Conservation (phyloP, 2,329 filamentous ascomycete species). For the Herpotrichia juniperi region DNA sequence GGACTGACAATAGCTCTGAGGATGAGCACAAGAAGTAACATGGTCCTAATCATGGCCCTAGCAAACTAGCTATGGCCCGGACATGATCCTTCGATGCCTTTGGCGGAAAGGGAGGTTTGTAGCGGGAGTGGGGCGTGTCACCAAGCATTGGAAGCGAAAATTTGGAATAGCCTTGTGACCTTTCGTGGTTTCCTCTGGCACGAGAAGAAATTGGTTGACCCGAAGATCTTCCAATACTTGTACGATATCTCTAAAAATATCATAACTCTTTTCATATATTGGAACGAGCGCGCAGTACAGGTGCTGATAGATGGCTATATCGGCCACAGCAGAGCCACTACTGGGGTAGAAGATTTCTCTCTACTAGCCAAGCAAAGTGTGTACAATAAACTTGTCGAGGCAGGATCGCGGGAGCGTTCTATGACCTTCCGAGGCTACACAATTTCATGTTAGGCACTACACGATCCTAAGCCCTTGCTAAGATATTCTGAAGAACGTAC, state of each 20-base stretch:
- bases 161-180: conserved; percentile 24
- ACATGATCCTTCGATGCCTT: too few relatives aligned
- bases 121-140: too few relatives aligned
- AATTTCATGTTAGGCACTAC: conserved; percentile 7
- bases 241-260: conserved; percentile 23
- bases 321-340: conserved; percentile 6
- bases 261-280: conserved; percentile 16
- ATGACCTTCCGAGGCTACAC: background rate
- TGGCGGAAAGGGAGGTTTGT: too few relatives aligned
- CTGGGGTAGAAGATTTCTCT: conserved; percentile 6
- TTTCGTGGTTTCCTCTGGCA: conserved; percentile 22
- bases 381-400: conserved; percentile 9
- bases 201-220: conserved; percentile 23
- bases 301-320: conserved; percentile 12
- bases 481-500: conserved; percentile 19
- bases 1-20: too few relatives aligned
- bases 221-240: conserved; percentile 19
- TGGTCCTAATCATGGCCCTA: too few relatives aligned
- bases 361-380: conserved; percentile 2
- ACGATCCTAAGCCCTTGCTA: conserved; percentile 15
- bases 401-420: conserved; percentile 13
- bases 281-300: conserved; percentile 22
- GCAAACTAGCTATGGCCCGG: too few relatives aligned
- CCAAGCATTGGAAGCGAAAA: conserved; percentile 15
- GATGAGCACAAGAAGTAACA: too few relatives aligned